Evolutionary conservation across 2,329 filamentous ascomycete genomes (phyloP).

Genomic region (Sporothrix luriei): DNA sequence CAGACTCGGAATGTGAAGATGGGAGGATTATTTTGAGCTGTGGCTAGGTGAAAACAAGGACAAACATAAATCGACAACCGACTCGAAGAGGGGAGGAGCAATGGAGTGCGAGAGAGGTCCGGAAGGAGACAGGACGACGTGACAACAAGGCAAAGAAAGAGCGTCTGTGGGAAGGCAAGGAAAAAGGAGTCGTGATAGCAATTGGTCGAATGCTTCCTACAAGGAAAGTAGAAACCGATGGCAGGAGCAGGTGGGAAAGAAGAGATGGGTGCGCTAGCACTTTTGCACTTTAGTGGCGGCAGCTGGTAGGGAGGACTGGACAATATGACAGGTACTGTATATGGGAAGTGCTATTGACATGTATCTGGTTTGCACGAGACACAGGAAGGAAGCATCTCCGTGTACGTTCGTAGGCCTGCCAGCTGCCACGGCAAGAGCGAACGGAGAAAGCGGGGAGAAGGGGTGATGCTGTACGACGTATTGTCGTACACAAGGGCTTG

Average conservation of each 20-base stretch:
- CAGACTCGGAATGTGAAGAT: background rate
- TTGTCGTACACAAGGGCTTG: background rate
- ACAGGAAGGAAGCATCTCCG: background rate
- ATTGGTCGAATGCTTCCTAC: background rate
- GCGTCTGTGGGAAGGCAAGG: conserved; percentile 19
- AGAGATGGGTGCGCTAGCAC: background rate
- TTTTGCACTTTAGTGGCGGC: conserved; percentile 17
- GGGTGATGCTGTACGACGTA: background rate
- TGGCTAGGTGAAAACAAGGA: background rate
- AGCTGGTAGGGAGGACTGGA: background rate
- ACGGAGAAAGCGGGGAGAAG: conserved; percentile 12
- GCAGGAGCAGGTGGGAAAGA: background rate
- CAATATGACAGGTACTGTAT: background rate
- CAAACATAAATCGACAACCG: background rate
- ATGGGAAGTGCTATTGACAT: conserved; percentile 6
- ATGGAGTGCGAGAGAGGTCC: background rate
- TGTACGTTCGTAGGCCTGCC: background rate
- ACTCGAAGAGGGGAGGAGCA: background rate
- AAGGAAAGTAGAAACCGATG: background rate
- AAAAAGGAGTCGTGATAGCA: conserved; percentile 17
- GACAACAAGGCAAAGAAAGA: background rate
- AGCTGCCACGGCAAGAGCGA: conserved; percentile 20
- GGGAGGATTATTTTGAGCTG: background rate
- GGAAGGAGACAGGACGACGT: background rate
- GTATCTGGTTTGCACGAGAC: background rate